Evolutionary conservation across 345 rosid species (phyloP), one percentile per base, ranked within the genome.

Genomic region (Lepidium sativum): DNA sequence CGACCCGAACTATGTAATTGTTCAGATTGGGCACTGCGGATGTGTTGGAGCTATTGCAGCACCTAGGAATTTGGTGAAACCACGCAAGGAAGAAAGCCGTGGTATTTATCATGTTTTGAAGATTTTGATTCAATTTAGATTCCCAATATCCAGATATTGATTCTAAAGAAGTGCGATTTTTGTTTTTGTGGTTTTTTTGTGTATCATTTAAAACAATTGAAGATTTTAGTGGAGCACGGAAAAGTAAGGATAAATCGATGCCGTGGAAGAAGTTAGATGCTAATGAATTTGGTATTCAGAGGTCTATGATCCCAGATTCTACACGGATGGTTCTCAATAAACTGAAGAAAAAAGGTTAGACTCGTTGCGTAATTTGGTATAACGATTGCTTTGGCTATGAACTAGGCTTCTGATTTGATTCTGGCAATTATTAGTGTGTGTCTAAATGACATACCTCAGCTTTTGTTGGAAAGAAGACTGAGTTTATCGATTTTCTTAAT

Each of bases 261-360:
- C 25, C 57, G 18, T 83, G 83, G 84, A 82, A 75, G 79, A 82
- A 80, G 63, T 64, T 79, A 70, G 76, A 70, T 51, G 82, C 89
- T 63, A 68, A 62, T 52, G 87, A 82, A 6, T 79, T 86, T 60
- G 94, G 87, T 33, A 82, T 86, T 27, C 80, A 75, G 47, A 76
- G 71, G 65, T 76, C 87, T 8, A 84, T 78, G 86, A 78, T 86
- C n/a, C 63, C 89, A 18, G 77, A 67, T 55, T 80, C 89, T 49
- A 79, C 86, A 0, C 75, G 82, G 37, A 73, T 76, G 62, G 89
- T 86, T 71, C 87, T 86, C 35, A 76, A 73, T 60, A 81, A 68
- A 43, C 84, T 86, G 8, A 82, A 63, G 79, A 72, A 67, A 15
- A 81, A 69, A 75, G 89, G 94, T 68, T 40, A 6, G 37, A 13